Percentiles rank a stretch among this genome's conserved stretches.
Conservation (phyloP, 2,329 filamentous ascomycete species). For the Mycosphaerella arachidis region DNA sequence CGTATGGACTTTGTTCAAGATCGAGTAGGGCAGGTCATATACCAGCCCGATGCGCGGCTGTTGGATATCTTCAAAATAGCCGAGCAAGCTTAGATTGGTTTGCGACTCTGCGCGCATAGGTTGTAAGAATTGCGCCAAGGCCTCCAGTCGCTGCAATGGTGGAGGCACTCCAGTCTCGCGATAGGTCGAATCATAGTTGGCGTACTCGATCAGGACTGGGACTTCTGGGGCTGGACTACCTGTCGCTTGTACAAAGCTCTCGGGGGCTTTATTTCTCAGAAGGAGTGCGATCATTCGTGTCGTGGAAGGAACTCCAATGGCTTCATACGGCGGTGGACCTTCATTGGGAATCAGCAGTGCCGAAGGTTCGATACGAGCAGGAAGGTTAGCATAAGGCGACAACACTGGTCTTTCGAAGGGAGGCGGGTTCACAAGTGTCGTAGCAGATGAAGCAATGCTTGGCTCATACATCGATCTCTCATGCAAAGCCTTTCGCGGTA, state of each 20-base stretch:
- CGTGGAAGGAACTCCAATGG: slow-evolving; percentile 40
- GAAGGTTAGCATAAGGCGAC: slow-evolving; percentile 36
- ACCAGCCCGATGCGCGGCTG: slow-evolving; percentile 67
- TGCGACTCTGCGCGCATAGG: slow-evolving; percentile 33
- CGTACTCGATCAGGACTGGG: slow-evolving; percentile 68
- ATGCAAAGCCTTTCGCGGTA: slow-evolving; percentile 9
- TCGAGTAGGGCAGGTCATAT: slow-evolving; percentile 63
- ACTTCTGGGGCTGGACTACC: slow-evolving; percentile 35
- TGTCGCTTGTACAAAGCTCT: slow-evolving; percentile 34
- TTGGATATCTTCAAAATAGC: slow-evolving; percentile 69
- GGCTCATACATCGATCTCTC: slow-evolving; percentile 11
- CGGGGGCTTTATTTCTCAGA: slow-evolving; percentile 23
- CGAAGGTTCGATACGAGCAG: slow-evolving; percentile 41
- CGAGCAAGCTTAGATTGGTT: slow-evolving; percentile 55
- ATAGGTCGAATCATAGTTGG: slow-evolving; percentile 46
- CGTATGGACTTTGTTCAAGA: slow-evolving; percentile 41
- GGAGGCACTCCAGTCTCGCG: slow-evolving; percentile 45
- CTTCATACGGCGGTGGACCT: slow-evolving; percentile 47
- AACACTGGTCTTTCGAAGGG: slow-evolving; percentile 27
- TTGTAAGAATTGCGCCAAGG: slow-evolving; percentile 31
- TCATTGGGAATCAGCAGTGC: slow-evolving; percentile 44
- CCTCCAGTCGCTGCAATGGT: slow-evolving; percentile 43
- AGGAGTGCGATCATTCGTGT: slow-evolving; percentile 45
- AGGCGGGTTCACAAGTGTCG: slow-evolving; percentile 40
- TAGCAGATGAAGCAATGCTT: slow-evolving; percentile 36